phyloP scores from a whole-genome alignment of 306 rosid genomes.

The Carpinus fangiana region DNA sequence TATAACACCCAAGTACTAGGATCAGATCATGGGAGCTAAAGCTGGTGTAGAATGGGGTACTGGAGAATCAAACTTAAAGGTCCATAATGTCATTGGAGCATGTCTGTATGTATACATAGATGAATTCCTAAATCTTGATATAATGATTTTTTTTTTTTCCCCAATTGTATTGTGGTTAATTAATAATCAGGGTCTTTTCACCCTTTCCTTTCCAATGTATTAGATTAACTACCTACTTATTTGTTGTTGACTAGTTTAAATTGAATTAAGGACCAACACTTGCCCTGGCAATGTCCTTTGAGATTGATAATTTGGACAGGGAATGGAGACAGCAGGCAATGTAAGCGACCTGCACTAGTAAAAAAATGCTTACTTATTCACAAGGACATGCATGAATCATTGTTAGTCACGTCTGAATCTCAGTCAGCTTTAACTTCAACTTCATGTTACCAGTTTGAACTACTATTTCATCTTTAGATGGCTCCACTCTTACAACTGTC shows the following conservation, averaged over 20 bases:
- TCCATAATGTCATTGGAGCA: background rate
- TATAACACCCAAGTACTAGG: background rate
- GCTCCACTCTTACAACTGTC: conserved; percentile 62
- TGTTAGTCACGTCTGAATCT: conserved; percentile 46
- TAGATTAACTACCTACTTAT: background rate
- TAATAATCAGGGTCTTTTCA: background rate
- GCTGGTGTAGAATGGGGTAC: background rate
- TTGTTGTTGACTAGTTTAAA: background rate
- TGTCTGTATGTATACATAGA: background rate
- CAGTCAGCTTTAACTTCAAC: conserved; percentile 68
- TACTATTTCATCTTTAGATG: conserved; percentile 67
- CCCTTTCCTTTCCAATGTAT: background rate
- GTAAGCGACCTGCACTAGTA: background rate
- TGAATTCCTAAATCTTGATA: background rate
- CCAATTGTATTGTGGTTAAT: background rate
- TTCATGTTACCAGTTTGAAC: conserved; percentile 88
- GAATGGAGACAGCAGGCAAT: conserved; percentile 9
- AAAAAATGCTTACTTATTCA: background rate
- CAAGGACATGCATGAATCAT: conserved; percentile 26
- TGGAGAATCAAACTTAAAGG: background rate
- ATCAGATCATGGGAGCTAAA: background rate
- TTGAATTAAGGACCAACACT: background rate
- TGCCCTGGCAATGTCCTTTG: background rate
- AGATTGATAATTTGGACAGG: conserved; percentile 9
- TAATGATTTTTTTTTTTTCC: background rate